These are phyloP conservation scores for Septoria linicola DNA, from an alignment of 2,329 filamentous ascomycete species.

Conservation along the genomic window DNA sequence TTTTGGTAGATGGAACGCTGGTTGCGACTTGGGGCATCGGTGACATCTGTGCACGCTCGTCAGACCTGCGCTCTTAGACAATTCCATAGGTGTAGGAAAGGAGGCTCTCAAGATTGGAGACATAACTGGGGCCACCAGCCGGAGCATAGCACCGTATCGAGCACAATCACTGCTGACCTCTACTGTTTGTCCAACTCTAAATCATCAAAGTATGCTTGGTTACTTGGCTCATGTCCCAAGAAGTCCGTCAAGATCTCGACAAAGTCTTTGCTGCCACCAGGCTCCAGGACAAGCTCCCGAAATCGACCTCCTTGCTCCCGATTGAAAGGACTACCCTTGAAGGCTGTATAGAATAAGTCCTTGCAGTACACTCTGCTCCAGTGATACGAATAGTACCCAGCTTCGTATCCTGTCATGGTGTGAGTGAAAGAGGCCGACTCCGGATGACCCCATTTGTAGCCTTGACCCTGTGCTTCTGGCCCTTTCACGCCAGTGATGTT, in stretches of 20 bases:
- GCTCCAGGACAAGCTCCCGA: slow-evolving; percentile 6
- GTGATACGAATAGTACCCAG: slow-evolving; percentile 10
- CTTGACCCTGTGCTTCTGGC: neutral
- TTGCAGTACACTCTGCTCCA: slow-evolving; percentile 11
- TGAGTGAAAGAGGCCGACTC: slow-evolving; percentile 4
- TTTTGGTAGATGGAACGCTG: no score
- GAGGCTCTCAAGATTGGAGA: no score
- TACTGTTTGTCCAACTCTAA: neutral
- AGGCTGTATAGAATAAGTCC: slow-evolving; percentile 13
- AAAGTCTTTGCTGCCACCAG: slow-evolving; percentile 12
- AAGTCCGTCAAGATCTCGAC: slow-evolving; percentile 5
- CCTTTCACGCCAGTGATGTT: neutral
- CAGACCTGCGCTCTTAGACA: no score
- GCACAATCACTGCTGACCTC: no score
- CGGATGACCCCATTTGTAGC: slow-evolving; percentile 5
- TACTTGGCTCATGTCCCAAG: slow-evolving; percentile 9
- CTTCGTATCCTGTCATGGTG: slow-evolving; percentile 11
- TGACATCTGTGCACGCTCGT: no score
- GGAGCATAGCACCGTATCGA: no score
- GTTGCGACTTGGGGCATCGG: no score
- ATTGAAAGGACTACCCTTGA: slow-evolving; percentile 8
- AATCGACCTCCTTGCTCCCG: slow-evolving; percentile 1
- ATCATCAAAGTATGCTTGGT: slow-evolving; percentile 8
- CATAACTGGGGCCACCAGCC: no score
- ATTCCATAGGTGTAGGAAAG: no score